Percentiles rank a stretch among this genome's conserved stretches.
Evolutionary conservation across 192 early-diverging fungal species (phyloP).

Genomic region (Coemansia brasiliensis): DNA sequence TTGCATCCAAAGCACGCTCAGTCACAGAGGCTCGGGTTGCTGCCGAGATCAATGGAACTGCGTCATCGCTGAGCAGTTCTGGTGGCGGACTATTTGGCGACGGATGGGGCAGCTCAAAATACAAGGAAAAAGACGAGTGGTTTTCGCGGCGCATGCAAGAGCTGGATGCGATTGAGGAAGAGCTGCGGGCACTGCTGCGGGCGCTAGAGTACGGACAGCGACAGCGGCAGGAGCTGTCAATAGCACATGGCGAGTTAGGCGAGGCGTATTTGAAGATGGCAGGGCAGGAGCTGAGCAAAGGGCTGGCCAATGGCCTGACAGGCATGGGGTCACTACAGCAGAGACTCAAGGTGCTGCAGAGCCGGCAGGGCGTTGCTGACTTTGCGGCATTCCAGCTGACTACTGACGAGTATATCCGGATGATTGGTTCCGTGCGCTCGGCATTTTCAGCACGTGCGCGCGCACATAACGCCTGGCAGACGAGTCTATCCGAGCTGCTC

Average conservation of each 20-base stretch:
- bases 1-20: conserved; percentile 61
- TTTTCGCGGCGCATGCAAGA: conserved; percentile 73
- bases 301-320: conserved; percentile 65
- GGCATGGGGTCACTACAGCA: conserved; percentile 80
- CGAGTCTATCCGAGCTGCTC: conserved; percentile 65
- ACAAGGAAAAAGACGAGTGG: conserved; percentile 76
- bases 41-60: conserved; percentile 43
- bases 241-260: conserved; percentile 75
- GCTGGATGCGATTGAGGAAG: conserved; percentile 74
- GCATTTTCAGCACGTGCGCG: conserved; percentile 76
- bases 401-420: conserved; percentile 87
- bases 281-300: conserved; percentile 67
- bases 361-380: conserved; percentile 74
- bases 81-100: conserved; percentile 66
- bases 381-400: conserved; percentile 72
- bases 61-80: conserved; percentile 23
- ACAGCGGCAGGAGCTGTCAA: conserved; percentile 71
- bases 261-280: conserved; percentile 74
- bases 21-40: conserved; percentile 40
- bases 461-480: conserved; percentile 69
- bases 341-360: conserved; percentile 74
- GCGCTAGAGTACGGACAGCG: conserved; percentile 76
- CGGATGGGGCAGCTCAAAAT: conserved; percentile 64
- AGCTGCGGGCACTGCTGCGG: conserved; percentile 73
- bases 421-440: conserved; percentile 78